Percentiles rank a stretch among this genome's conserved stretches.
phyloP scores from a whole-genome alignment of 2,329 filamentous ascomycete genomes.

The Cercospora beticola region DNA sequence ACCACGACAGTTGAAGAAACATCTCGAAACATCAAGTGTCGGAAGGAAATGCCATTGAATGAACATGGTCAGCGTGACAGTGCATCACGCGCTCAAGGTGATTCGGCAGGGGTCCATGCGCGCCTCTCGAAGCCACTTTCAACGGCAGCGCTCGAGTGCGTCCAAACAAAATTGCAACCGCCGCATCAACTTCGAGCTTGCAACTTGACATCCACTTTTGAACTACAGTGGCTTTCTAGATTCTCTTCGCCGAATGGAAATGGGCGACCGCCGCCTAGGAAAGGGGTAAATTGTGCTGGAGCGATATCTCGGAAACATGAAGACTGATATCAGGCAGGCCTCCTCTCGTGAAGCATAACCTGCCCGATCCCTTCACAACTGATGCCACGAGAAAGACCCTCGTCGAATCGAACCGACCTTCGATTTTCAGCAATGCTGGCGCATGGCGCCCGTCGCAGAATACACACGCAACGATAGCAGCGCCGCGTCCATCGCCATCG shows the following conservation, averaged over 20 bases:
- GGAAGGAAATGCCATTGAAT: neutral
- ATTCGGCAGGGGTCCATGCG: neutral
- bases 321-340: neutral
- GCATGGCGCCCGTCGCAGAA: neutral
- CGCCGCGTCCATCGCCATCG: neutral
- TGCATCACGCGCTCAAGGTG: neutral
- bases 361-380: neutral
- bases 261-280: neutral
- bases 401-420: too few relatives aligned
- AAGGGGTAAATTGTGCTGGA: neutral
- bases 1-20: neutral
- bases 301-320: neutral
- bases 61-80: neutral
- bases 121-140: neutral
- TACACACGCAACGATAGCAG: neutral
- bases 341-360: neutral
- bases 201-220: neutral
- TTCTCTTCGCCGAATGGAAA: neutral
- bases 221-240: neutral
- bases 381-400: neutral
- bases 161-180: neutral
- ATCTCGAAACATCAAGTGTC: neutral
- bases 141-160: neutral
- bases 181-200: neutral
- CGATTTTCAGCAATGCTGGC: neutral